Percentiles rank a stretch among this genome's conserved stretches.
These are phyloP conservation scores for Elongisporangium undulatum DNA, from an alignment of 352 stramenopile species.

Conservation along the genomic window DNA sequence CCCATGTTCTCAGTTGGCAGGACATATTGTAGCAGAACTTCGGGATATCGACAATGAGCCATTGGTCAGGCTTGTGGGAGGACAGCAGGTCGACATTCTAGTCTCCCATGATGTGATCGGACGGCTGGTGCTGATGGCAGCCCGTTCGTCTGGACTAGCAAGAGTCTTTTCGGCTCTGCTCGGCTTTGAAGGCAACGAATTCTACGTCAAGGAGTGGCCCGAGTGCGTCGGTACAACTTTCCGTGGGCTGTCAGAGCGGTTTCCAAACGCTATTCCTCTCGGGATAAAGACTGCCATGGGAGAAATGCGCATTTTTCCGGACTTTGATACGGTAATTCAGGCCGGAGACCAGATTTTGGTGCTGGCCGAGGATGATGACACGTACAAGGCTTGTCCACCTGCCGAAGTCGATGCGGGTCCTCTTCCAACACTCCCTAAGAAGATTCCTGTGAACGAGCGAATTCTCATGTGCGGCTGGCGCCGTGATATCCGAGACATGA, in stretches of 20 bases:
- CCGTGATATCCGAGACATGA: constrained; percentile 88
- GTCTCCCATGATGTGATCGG: constrained; percentile 90
- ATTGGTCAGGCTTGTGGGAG: constrained; percentile 71
- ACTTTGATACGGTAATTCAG: constrained; percentile 22
- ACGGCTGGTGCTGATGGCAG: constrained; percentile 82
- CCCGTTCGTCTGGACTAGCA: constrained; percentile 73
- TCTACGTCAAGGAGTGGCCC: constrained; percentile 87
- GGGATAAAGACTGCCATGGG: constrained; percentile 62
- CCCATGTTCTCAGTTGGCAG: constrained; percentile 26
- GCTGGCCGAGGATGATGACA: constrained; percentile 86
- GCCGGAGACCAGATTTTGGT: constrained; percentile 75
- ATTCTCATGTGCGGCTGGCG: constrained; percentile 89
- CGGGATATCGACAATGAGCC: constrained; percentile 87
- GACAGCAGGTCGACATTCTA: constrained; percentile 75
- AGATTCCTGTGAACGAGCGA: constrained; percentile 31
- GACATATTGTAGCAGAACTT: constrained; percentile 85
- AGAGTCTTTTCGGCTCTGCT: constrained; percentile 65
- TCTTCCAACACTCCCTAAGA: constrained; percentile 17
- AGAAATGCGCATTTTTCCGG: constrained; percentile 58
- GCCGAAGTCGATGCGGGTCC: constrained; percentile 30
- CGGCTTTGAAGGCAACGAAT: constrained; percentile 86
- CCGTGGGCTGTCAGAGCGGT: constrained; percentile 55
- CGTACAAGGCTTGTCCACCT: constrained; percentile 64
- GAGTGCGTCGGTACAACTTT: constrained; percentile 72
- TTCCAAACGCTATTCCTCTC: constrained; percentile 78